Evolutionary conservation across 345 rosid genomes (phyloP).

Genomic region (Lepidium sativum): DNA sequence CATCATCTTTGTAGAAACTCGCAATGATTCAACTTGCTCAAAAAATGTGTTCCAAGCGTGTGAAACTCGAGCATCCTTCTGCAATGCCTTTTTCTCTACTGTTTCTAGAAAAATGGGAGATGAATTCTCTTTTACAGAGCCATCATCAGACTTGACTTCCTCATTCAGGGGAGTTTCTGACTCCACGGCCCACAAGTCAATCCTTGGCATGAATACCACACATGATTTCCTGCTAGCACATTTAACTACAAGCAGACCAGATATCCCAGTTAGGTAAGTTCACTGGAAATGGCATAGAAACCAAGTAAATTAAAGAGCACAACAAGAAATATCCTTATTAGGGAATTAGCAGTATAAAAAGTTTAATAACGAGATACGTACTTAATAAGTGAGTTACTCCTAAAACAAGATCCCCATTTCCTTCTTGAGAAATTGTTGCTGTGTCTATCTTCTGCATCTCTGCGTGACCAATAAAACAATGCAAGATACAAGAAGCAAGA

Average conservation of each 20-base stretch:
- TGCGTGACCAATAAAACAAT: constrained; percentile 66
- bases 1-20: constrained; percentile 68
- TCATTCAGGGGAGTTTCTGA: constrained; percentile 14
- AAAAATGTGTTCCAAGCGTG: constrained; percentile 76
- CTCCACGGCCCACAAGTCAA: constrained; percentile 92
- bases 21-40: constrained; percentile 77
- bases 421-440: constrained; percentile 89
- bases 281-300: background rate
- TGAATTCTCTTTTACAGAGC: constrained; percentile 25
- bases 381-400: constrained; percentile 78
- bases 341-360: background rate
- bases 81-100: constrained; percentile 25
- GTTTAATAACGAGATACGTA: constrained; percentile 30
- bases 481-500: constrained; percentile 87
- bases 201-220: constrained; percentile 79
- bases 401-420: constrained; percentile 76
- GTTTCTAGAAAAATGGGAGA: constrained; percentile 21
- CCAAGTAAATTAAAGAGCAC: background rate
- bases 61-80: constrained; percentile 35
- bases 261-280: constrained; percentile 18
- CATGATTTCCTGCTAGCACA: constrained; percentile 62
- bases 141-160: constrained; percentile 22
- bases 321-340: background rate
- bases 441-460: constrained; percentile 88
- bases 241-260: constrained; percentile 56